Evolutionary conservation across 306 rosid species (phyloP), one percentile per base, ranked within the genome.

Genomic region (Mimosa pudica): DNA sequence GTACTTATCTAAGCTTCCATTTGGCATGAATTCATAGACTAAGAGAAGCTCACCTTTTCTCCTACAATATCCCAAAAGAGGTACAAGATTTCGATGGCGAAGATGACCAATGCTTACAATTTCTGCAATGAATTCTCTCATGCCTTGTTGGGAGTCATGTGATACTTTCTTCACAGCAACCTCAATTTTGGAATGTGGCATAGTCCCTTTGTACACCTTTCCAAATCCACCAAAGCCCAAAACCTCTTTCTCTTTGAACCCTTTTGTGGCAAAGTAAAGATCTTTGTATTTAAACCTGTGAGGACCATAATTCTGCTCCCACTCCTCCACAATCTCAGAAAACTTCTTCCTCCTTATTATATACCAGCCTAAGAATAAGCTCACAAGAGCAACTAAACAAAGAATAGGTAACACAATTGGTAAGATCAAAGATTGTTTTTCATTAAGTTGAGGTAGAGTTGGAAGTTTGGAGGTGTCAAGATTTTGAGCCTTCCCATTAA

Each of bases 21-120:
- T 89, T 10, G 82, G 78, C 97, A 92, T 92, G 70, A 78, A 89
- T 1, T 89, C 97, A 44, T 92, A 92, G 10, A 90, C 92, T 58
- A 90, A 38, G 16, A 88, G 84, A 41, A 92, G 77, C 80, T 90
- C 92, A 2, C 88, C 82, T 73, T 77, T 87, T 24, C 94, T 77
- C 36, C 90, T 74, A 78, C 97, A 88, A 35, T 87, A 92, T 4
- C 94, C 93, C 4, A 90, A 57, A 73, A 92, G 89, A 0, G 85
- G 84, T 16, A 92, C 93, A 10, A 90, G 49, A 75, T 90, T 90
- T 16, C 89, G 65, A 49, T 92, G 97, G 3, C 93, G 82, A 35
- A 90, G 89, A 13, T 87, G 75, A 7, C 94, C 92, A n/a, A 92
- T 82, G 72, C 85, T 89, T 11, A 85, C 87, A 0, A 92, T 87